Evolutionary conservation across 768 basidiomycete genomes (phyloP), one percentile per base, ranked within the genome.

Genomic region (Kwoniella heveanensis): DNA sequence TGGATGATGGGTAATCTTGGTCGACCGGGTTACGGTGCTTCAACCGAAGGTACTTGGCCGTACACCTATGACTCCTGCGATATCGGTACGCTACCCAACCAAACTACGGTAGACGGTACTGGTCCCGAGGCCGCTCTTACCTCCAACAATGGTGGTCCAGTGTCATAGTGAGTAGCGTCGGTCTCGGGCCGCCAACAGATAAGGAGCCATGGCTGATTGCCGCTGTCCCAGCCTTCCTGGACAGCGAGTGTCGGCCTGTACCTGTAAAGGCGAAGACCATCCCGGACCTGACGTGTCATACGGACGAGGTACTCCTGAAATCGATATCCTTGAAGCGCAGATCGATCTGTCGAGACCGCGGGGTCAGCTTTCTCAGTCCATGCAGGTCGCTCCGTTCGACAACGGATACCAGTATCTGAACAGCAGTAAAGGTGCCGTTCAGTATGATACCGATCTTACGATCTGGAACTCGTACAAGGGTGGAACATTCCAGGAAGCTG

Each of bases 1-100:
- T 92, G 91, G 91, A 90, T 89, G 21, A 89, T 81, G 72, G 91
- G 91, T 1, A 95, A 93, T 75, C 83, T 92, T 83, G 92, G 84
- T 69, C 81, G 93, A 60, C 88, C 92, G 25, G 94, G 92, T 1
- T 93, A 88, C 80, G 94, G 94, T 44, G 90, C 89, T 19, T 88
- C 90, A 0, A 93, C 90, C 0, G 90, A 97, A 68, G 95, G 92
- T 3, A 83, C 84, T 61, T 90, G 84, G 89, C 92, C 93, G 0
- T 94, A 88, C 80, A 89, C 87, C 54, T 94, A 92, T 74, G 88
- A 88, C 73, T 68, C 83, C 13, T 95, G 94, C 76, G 94, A 97
- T 79, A 65, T 89, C 32, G 94, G 94, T 6, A 94, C 92, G 0
- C 86, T 90, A 79, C 30, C 51, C 27, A 74, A 73, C 53, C 73